Percentiles rank a stretch among this genome's conserved stretches.
These are phyloP conservation scores for Leucosporidium creatinivorum DNA, from an alignment of 768 basidiomycete species.

Conservation along the genomic window DNA sequence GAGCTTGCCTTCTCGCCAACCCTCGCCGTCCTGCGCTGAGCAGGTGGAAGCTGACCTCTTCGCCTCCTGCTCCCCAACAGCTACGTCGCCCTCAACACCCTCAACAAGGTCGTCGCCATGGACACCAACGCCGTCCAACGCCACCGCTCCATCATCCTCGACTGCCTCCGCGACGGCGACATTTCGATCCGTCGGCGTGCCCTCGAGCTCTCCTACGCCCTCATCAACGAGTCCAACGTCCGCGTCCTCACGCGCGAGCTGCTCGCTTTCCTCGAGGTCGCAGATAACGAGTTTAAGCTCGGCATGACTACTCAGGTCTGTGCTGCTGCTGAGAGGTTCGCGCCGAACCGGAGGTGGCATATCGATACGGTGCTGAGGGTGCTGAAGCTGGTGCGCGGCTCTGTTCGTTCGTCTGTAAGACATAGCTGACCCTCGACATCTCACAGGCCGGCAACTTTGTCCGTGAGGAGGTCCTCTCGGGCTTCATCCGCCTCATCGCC, in stretches of 20 bases:
- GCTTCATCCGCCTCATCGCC: slow-evolving; percentile 89
- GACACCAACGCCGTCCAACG: slow-evolving; percentile 97
- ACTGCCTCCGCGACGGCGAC: slow-evolving; percentile 97
- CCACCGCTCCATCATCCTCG: slow-evolving; percentile 96
- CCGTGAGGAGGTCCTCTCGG: slow-evolving; percentile 86
- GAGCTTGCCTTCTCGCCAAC: slow-evolving; percentile 35
- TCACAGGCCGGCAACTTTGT: slow-evolving; percentile 92
- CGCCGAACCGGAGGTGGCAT: slow-evolving; percentile 97
- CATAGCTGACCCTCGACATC: not conserved
- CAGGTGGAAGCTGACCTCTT: not conserved
- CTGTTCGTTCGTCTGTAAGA: not conserved
- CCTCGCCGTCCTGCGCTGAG: not conserved
- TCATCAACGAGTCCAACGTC: slow-evolving; percentile 92
- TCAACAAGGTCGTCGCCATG: slow-evolving; percentile 96
- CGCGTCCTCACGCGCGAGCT: slow-evolving; percentile 85
- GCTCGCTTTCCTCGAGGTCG: slow-evolving; percentile 91
- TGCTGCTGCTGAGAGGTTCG: slow-evolving; percentile 88
- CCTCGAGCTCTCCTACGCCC: slow-evolving; percentile 89
- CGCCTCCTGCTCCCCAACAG: slow-evolving; percentile 44
- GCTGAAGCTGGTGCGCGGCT: slow-evolving; percentile 64
- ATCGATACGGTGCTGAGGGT: slow-evolving; percentile 94
- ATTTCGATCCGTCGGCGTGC: slow-evolving; percentile 96
- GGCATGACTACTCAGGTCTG: slow-evolving; percentile 97
- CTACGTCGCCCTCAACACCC: slow-evolving; percentile 93
- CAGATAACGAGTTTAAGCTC: slow-evolving; percentile 97